phyloP scores from a whole-genome alignment of 176 grass and related monocot species.

The Ampelocalamus luodianensis region DNA sequence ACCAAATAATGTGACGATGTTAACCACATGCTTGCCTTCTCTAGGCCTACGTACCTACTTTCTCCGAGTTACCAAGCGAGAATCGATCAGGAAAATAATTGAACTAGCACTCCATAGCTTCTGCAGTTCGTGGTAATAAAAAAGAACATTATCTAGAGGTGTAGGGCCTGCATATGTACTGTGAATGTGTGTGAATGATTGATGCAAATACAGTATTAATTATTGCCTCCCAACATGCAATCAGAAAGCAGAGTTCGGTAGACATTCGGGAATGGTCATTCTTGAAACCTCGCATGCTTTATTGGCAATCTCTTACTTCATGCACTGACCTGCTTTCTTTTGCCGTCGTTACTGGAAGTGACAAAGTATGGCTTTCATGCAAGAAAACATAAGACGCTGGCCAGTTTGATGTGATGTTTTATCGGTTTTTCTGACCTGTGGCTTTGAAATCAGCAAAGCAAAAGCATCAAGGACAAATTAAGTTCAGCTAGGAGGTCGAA shows the following conservation, averaged over 20 bases:
- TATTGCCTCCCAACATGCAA: neutral
- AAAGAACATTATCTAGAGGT: too few relatives aligned
- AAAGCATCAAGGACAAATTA: neutral
- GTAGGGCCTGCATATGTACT: too few relatives aligned
- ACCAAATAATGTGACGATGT: neutral
- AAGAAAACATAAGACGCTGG: too few relatives aligned
- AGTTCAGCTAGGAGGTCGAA: neutral
- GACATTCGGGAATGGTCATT: neutral
- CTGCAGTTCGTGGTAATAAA: neutral
- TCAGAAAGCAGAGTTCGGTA: neutral
- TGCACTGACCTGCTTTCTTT: neutral
- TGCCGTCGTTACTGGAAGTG: neutral
- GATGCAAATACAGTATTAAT: neutral
- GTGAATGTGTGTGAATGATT: too few relatives aligned
- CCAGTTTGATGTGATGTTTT: constrained; percentile 10
- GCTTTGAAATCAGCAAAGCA: neutral
- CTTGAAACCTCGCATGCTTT: too few relatives aligned
- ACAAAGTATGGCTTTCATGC: too few relatives aligned
- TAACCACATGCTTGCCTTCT: neutral
- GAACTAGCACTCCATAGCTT: neutral
- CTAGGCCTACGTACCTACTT: neutral
- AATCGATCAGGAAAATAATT: neutral
- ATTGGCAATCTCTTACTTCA: too few relatives aligned
- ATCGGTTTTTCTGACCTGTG: neutral
- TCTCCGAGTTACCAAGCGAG: neutral